A percentile compares a stretch with the other conserved stretches of the same genome.
These are phyloP conservation scores for Lactarius pseudohatsudake DNA, from an alignment of 768 basidiomycete species.

Conservation along the genomic window DNA sequence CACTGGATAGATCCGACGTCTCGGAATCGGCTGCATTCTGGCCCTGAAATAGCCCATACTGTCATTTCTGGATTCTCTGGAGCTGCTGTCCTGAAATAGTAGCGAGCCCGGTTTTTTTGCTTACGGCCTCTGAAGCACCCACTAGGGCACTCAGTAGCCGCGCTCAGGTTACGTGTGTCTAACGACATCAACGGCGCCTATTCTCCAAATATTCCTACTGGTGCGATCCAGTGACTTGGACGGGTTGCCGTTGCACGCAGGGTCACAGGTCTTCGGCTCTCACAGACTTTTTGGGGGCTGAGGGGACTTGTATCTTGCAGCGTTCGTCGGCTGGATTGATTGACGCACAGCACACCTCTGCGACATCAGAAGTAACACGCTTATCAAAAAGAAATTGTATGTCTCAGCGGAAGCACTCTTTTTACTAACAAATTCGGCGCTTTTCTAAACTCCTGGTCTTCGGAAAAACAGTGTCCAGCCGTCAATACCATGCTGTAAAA, in stretches of 20 bases:
- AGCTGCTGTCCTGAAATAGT: not conserved
- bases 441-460: not conserved
- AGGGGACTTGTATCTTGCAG: not conserved
- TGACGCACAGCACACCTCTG: not conserved
- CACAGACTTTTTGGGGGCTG: not conserved
- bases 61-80: not conserved
- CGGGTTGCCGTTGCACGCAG: not conserved
- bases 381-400: not conserved
- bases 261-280: not conserved
- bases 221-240: not conserved
- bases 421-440: not conserved
- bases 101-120: not conserved
- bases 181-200: not conserved
- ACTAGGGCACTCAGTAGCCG: not conserved
- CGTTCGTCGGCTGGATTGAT: not conserved
- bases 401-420: not conserved
- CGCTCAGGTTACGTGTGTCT: not conserved
- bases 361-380: conserved; percentile 1
- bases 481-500: not conserved
- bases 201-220: not conserved
- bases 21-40: conserved; percentile 9
- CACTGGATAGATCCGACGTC: conserved; percentile 10
- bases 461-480: not conserved
- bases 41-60: conserved; percentile 1
- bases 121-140: conserved; percentile 3